Base-by-base conservation (phyloP, 805 yeast species). In the Kuraishia floccosa region DNA sequence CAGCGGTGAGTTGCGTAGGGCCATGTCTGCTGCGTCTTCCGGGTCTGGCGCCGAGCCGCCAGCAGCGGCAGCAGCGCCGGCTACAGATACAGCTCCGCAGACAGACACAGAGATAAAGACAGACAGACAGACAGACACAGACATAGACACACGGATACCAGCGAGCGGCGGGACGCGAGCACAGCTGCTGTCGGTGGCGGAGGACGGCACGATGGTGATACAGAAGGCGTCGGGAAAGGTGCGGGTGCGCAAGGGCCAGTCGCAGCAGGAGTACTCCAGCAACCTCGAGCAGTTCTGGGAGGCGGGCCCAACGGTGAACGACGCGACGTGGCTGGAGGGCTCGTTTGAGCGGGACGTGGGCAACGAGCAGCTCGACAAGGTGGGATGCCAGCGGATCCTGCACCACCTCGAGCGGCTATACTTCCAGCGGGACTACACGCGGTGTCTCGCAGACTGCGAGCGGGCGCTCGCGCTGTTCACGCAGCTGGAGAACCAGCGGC, bases 361-460 rank as follows among this genome's bases (percentile, higher is more conserved):
- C 12, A 22, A 27, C 11, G 28, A 11, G 16, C 16, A 17, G 9
- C 8, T 27, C 6, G 45, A 57, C 12, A 82, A 81, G 40, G 60
- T 71, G 3, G 74, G 69, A 30, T 56, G 84, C 30, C 73, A 65
- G 11, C 58, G 57, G 27, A 44, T 79, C 18, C 60, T 75, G 28
- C 71, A 72, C 36, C 71, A 75, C 7, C 64, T 81, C 20, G 86
- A 82, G 39, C 55, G 74, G 37, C 63, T 74, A 2, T 84, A 76
- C 45, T 85, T 58, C 46, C 42, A 56, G 30, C 58, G 68, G 29
- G 53, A 72, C 23, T 84, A 73, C 42, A 23, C 34, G 1, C 52
- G 55, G 30, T 81, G 91, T 35, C 47, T 71, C 11, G 55, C 58
- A 26, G 50, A 64, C 17, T 58, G 74, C 23, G 47, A 56, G 11